Base-by-base conservation (phyloP, 257 asterid genomes). In the Scutellaria baicalensis region DNA sequence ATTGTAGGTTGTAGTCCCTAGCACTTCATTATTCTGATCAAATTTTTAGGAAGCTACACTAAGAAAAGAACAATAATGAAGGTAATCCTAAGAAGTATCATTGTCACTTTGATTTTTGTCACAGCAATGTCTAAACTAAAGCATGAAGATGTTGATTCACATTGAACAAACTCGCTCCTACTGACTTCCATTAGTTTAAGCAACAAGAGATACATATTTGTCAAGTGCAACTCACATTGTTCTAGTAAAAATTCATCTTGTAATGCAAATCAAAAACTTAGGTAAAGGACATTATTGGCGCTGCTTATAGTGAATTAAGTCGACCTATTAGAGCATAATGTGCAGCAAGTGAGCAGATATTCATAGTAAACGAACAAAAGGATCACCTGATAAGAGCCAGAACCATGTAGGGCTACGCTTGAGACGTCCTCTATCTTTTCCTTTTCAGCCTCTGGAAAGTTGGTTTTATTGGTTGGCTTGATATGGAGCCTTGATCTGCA, bases 381-480 rank as follows among this genome's bases (percentile, higher is more conserved):
- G 56, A 64, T 68, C 47, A 79, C 84, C 87, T 77, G 47, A 49
- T 31, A 42, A 27, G 33, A 27, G 33, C 33, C 33, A 27, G 33
- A 0, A 59, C 43, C 33, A 36, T 57, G 51, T 35, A 27, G 56
- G 65, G 71, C 45, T 42, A 51, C 64, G 33, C 54, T 4, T 4
- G 1, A 66, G 61, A 48, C 14, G 18, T 36, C 18, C 1, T 78
- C 77, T 82, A 82, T 81, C 80, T 84, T 84, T 82, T 85, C 84
- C 77, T 83, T 76, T 85, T 92, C 6, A 74, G 66, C 88, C 87
- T 85, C 86, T 86, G 93, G 73, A 93, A 90, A 76, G 36, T 89
- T 74, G 97, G 97, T 78, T 81, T 90, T 51, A 91, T 76, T 42
- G 94, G 95, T 70, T 84, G 97, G 91, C 88, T 82, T 17, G 79